Conservation (phyloP, 306 rosid genomes). For the Urtica urens region DNA sequence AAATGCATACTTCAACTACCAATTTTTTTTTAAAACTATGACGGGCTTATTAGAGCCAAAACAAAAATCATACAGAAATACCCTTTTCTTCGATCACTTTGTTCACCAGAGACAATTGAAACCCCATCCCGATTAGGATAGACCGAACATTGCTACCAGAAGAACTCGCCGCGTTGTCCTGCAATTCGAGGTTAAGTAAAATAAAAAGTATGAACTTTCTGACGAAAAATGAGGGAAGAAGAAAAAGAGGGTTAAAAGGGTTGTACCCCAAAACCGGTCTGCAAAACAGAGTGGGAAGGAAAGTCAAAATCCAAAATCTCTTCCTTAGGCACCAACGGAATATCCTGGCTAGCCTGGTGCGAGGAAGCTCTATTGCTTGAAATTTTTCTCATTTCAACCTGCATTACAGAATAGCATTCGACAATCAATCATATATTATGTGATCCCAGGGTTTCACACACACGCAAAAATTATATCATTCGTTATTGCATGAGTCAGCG, state of each 20-base stretch:
- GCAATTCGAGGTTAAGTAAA: slow-evolving; percentile 8
- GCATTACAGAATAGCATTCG: too few relatives aligned
- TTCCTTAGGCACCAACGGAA: too few relatives aligned
- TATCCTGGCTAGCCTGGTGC: too few relatives aligned
- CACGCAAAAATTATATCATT: too few relatives aligned
- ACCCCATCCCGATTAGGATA: slow-evolving; percentile 82
- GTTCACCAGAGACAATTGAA: slow-evolving; percentile 60
- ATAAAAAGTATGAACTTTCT: not conserved
- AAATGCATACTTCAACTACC: not conserved
- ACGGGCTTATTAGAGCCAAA: slow-evolving; percentile 4
- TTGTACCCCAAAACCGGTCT: slow-evolving; percentile 45
- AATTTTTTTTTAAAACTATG: not conserved
- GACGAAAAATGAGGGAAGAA: not conserved
- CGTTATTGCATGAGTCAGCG: too few relatives aligned
- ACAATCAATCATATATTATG: too few relatives aligned
- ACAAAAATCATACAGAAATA: too few relatives aligned
- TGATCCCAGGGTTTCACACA: too few relatives aligned
- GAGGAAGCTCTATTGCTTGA: too few relatives aligned
- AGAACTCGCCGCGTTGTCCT: slow-evolving; percentile 67
- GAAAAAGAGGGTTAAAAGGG: not conserved
- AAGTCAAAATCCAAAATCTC: slow-evolving; percentile 46
- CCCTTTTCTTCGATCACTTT: slow-evolving; percentile 75
- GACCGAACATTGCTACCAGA: slow-evolving; percentile 51
- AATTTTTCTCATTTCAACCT: too few relatives aligned
- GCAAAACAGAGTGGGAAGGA: slow-evolving; percentile 26